Base-by-base conservation (phyloP, 23 red algal species). In the Gracilaria domingensis region DNA sequence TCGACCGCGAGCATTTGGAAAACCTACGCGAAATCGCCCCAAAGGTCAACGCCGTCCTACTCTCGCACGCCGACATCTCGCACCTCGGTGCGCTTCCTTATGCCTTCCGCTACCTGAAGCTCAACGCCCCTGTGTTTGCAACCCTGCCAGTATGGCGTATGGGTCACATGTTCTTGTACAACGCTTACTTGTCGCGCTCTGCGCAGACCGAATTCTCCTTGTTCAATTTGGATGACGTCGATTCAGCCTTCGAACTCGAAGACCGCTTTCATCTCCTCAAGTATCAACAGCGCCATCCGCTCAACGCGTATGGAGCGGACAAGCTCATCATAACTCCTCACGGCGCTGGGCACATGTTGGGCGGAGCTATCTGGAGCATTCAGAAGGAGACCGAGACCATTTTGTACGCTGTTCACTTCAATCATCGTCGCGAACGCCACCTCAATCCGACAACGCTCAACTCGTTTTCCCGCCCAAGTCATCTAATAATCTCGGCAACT, bases 61-160 rank as follows among this genome's bases (percentile, higher is more conserved):
- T 99, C 4, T 96, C 97, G 53, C 94, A 96, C 47, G 74, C 97
- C 38, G 94, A 95, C 62, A 16, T 96, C 33, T 67, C 56, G n/a
- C 97, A 99, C 83, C 79, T 99, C 12, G 97, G 97, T 50, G 97
- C 97, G 32, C 91, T 99, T 53, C 96, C 96, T 36, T 98, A 95
- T 69, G 93, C 94, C n/a, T 69, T 92, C 9, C 76, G 42, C 29
- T 51, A 88, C 45, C 81, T 96, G 16, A 92, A 91, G 49, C 90
- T 99, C 40, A 47, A 59, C 21, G 82, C 87, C 0, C 87, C 92
- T 8, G 83, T 95, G 42, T 99, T 95, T 62, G 70, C 94, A 7
- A 99, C 97, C 21, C 53, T 95, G 21, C 97, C 97, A 23, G 91
- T 96, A 33, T 93, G 90, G 90, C 91, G 94, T 72, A 91, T 99